Evolutionary conservation across 768 basidiomycete species (phyloP).

Genomic region (Podaxis sp.): DNA sequence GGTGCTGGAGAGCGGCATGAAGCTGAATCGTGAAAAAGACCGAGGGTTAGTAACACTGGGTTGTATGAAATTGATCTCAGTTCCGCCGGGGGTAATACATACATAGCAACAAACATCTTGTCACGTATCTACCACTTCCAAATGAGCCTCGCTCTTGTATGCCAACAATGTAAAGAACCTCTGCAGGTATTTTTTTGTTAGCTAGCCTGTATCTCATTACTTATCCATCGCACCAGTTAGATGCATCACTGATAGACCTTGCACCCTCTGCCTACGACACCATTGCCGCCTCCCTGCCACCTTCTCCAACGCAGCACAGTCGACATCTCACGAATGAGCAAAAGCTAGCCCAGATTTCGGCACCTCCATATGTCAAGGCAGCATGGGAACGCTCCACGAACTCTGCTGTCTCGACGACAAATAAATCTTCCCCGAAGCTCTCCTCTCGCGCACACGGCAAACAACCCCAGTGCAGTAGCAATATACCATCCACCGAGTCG

Average conservation of each 20-base stretch:
- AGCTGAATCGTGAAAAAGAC: neutral
- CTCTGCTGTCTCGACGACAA: slow-evolving; percentile 24
- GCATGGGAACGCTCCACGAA: slow-evolving; percentile 63
- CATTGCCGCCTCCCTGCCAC: slow-evolving; percentile 68
- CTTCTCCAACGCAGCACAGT: slow-evolving; percentile 37
- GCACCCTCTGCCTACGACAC: slow-evolving; percentile 87
- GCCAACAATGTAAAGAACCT: slow-evolving; percentile 91
- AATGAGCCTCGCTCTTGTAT: slow-evolving; percentile 53
- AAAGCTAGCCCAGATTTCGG: slow-evolving; percentile 44
- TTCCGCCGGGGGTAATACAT: neutral
- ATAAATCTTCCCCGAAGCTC: slow-evolving; percentile 32
- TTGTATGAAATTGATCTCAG: neutral
- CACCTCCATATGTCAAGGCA: slow-evolving; percentile 51
- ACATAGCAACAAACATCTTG: slow-evolving; percentile 1
- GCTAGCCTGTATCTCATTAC: slow-evolving; percentile 10
- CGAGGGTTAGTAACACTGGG: neutral
- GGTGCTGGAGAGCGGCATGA: neutral
- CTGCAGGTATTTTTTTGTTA: slow-evolving; percentile 55
- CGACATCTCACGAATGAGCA: slow-evolving; percentile 20
- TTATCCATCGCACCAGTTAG: slow-evolving; percentile 49
- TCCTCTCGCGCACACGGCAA: slow-evolving; percentile 61
- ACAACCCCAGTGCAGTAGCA: slow-evolving; percentile 51
- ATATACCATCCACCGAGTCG: slow-evolving; percentile 71
- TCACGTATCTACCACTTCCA: slow-evolving; percentile 13
- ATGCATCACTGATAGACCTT: slow-evolving; percentile 87